Conservation (phyloP, 805 yeast genomes). For the Starmerella bombicola region DNA sequence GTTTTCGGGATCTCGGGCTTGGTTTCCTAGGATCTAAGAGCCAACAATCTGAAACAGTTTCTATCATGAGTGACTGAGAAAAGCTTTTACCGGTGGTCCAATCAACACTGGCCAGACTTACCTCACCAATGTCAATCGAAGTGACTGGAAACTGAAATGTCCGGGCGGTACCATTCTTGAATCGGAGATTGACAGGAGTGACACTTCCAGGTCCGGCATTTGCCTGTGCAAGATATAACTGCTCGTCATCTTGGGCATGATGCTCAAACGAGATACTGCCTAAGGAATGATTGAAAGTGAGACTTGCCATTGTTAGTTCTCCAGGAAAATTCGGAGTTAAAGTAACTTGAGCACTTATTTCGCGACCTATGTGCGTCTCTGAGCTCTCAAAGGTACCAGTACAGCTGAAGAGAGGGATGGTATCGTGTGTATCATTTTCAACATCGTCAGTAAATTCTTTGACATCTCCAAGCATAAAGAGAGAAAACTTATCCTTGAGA, state of each 20-base stretch:
- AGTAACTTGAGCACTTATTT: conserved; percentile 18
- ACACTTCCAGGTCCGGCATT: background rate
- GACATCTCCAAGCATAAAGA: conserved; percentile 10
- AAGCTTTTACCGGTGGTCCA: conserved; percentile 8
- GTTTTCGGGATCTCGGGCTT: conserved; percentile 8
- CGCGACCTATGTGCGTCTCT: conserved; percentile 19
- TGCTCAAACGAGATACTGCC: conserved; percentile 9
- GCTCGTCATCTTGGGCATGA: background rate
- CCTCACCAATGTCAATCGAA: conserved; percentile 24
- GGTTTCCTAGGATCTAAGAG: background rate
- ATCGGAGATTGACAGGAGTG: conserved; percentile 14
- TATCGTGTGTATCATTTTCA: background rate
- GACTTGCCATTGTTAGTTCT: conserved; percentile 6
- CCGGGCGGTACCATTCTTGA: conserved; percentile 16
- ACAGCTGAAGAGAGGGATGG: conserved; percentile 10
- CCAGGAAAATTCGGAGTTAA: conserved; percentile 15
- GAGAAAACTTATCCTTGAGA: conserved; percentile 10
- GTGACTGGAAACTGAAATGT: conserved; percentile 24
- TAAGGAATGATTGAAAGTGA: conserved; percentile 14
- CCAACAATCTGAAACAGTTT: conserved; percentile 1
- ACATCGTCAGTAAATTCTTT: conserved; percentile 1
- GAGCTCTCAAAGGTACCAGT: conserved; percentile 14
- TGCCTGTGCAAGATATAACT: background rate
- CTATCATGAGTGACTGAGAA: conserved; percentile 12
- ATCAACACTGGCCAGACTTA: conserved; percentile 17